Evolutionary conservation across 2,329 filamentous ascomycete genomes (phyloP), one percentile per base, ranked within the genome.

Genomic region (Neofusicoccum sp.): DNA sequence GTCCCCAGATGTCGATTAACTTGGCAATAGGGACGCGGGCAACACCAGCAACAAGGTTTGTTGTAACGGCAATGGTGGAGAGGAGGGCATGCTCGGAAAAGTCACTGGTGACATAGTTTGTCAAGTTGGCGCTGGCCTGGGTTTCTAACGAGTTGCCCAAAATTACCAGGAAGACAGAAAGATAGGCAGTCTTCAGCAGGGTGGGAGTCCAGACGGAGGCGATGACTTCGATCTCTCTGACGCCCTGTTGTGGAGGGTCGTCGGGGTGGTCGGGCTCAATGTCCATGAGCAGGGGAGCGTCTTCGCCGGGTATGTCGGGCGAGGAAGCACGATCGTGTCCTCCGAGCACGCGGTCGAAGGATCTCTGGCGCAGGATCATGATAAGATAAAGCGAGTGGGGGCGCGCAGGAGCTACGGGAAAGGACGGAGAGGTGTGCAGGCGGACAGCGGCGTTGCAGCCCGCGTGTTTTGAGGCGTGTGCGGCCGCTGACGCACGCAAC

Each of bases 61-160:
- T 73, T 50, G 78, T 71, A 52, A 79, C 71, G 39, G 65, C 69
- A 22, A 70, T 74, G 2, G 76, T 72, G 0, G 74, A 74, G 31
- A 74, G 71, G 12, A 78, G 68, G 12, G 71, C 74, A 61, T 76
- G 76, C 22, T 59, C 65, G 11, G 64, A 61, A 54, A 79, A 79
- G 0, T 61, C 65, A n/a, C 73, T 76, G 2, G 75, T 76, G 63
- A 83, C 79, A 61, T 72, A 79, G 3, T 75, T 70, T 4, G 72
- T 73, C 31, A 79, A 65, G 5, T 77, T 76, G 48, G 72, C 69
- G 41, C 79, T 77, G 49, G 79, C 76, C 56, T 74, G 73, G 61
- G 79, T 73, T 64, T 81, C 75, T 48, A 83, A 69, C 33, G 78
- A 81, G 49, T 84, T 83, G 67, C 81, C 78, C 62, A 84, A 80